Conservation (phyloP, 140 eudicot genomes). For the Bidens hawaiensis region DNA sequence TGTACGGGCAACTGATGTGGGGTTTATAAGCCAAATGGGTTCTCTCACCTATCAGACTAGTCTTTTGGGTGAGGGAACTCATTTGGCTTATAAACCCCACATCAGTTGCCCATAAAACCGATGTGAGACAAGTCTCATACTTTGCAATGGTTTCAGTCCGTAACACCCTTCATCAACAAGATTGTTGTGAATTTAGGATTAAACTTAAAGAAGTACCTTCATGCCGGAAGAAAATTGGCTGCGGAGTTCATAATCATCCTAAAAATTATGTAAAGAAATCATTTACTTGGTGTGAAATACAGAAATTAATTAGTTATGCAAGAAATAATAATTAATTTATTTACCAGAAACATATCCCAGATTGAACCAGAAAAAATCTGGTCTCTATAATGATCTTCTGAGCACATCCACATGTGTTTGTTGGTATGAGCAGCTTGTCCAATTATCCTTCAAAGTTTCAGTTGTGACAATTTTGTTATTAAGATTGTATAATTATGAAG, state of each 20-base stretch:
- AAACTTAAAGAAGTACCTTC: constrained; percentile 44
- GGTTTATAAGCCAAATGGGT: too few relatives aligned
- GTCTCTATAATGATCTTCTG: constrained; percentile 39
- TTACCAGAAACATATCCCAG: constrained; percentile 50
- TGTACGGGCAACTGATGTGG: too few relatives aligned
- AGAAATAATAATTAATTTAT: not conserved
- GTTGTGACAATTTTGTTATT: not conserved
- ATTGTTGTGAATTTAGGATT: not conserved
- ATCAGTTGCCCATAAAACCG: too few relatives aligned
- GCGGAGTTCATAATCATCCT: constrained; percentile 51
- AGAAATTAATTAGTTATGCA: constrained; percentile 2
- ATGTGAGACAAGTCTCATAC: too few relatives aligned
- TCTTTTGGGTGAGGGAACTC: too few relatives aligned
- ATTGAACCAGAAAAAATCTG: constrained; percentile 32
- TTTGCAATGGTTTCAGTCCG: too few relatives aligned
- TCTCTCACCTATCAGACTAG: too few relatives aligned
- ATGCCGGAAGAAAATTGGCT: constrained; percentile 60
- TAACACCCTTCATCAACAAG: not conserved
- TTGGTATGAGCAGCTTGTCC: constrained; percentile 71
- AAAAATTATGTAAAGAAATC: constrained; percentile 20
- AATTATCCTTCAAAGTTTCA: constrained; percentile 42
- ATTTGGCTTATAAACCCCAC: too few relatives aligned
- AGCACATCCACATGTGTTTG: constrained; percentile 66
- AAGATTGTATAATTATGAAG: not conserved
- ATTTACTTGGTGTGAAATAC: not conserved